phyloP scores from a whole-genome alignment of 805 yeast genomes.

The Debaryomyces tyrocola region DNA sequence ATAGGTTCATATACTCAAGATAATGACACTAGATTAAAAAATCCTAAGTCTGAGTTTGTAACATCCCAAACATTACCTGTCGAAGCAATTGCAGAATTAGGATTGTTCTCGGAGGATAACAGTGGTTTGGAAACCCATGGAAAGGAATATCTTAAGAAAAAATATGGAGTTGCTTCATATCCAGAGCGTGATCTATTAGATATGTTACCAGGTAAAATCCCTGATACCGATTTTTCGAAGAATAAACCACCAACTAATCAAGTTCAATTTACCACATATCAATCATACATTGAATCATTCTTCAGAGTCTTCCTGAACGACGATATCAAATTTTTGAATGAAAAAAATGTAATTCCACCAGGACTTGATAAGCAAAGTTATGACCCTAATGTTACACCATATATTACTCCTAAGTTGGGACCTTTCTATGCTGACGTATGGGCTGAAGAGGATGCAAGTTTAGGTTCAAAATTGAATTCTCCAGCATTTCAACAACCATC shows the following conservation, averaged over 20 bases:
- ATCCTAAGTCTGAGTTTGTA: slow-evolving; percentile 77
- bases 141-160: slow-evolving; percentile 68
- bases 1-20: slow-evolving; percentile 45
- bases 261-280: slow-evolving; percentile 87
- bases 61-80: slow-evolving; percentile 66
- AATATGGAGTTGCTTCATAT: slow-evolving; percentile 87
- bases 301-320: slow-evolving; percentile 78
- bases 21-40: slow-evolving; percentile 60
- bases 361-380: slow-evolving; percentile 46
- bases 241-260: slow-evolving; percentile 76
- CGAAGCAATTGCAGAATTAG: slow-evolving; percentile 59
- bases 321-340: slow-evolving; percentile 72
- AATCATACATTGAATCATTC: slow-evolving; percentile 80
- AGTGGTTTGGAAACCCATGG: slow-evolving; percentile 66
- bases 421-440: slow-evolving; percentile 79
- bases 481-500: slow-evolving; percentile 47
- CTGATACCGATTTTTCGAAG: slow-evolving; percentile 81
- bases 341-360: slow-evolving; percentile 58
- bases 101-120: slow-evolving; percentile 60
- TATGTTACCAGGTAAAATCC: slow-evolving; percentile 83
- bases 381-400: slow-evolving; percentile 71
- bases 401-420: slow-evolving; percentile 81
- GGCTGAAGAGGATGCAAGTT: slow-evolving; percentile 73
- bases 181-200: slow-evolving; percentile 77
- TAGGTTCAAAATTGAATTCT: slow-evolving; percentile 45